These are phyloP conservation scores for Amylocarpus encephaloides DNA, from an alignment of 2,329 filamentous ascomycete species.

Conservation along the genomic window DNA sequence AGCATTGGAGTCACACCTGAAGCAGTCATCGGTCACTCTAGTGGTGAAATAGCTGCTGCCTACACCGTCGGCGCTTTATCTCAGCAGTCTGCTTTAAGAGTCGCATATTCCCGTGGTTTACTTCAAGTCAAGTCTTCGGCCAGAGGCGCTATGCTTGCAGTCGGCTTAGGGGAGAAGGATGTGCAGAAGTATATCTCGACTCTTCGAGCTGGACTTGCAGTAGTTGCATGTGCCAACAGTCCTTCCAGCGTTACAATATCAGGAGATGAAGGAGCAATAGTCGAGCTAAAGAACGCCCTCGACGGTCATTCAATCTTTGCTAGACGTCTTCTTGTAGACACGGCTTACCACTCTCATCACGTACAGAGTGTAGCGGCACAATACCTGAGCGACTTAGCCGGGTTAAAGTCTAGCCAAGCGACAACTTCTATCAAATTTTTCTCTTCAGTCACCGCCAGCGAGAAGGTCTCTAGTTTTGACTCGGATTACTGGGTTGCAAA, in stretches of 20 bases:
- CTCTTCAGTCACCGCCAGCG: slow-evolving; percentile 35
- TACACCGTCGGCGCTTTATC: slow-evolving; percentile 15
- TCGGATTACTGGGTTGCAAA: slow-evolving; percentile 40
- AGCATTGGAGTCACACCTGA: slow-evolving; percentile 35
- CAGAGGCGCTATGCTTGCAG: neutral
- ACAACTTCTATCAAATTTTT: slow-evolving; percentile 28
- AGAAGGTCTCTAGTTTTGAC: slow-evolving; percentile 17
- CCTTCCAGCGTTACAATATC: slow-evolving; percentile 24
- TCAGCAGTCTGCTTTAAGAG: too few relatives aligned
- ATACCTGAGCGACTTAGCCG: slow-evolving; percentile 12
- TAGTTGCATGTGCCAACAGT: slow-evolving; percentile 30
- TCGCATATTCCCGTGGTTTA: too few relatives aligned
- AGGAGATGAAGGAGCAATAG: slow-evolving; percentile 14
- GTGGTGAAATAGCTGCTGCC: slow-evolving; percentile 42
- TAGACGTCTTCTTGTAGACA: slow-evolving; percentile 18
- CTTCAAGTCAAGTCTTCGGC: neutral
- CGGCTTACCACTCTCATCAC: slow-evolving; percentile 28
- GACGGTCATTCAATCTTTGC: slow-evolving; percentile 11
- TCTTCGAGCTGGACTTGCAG: slow-evolving; percentile 1
- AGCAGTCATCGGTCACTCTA: slow-evolving; percentile 39
- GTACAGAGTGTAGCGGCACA: slow-evolving; percentile 25
- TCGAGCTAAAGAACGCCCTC: slow-evolving; percentile 6
- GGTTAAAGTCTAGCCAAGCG: neutral
- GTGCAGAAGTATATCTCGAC: slow-evolving; percentile 9
- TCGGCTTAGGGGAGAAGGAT: slow-evolving; percentile 10